A percentile compares a stretch with the other conserved stretches of the same genome.
These are phyloP conservation scores for Termitomyces sp. DNA, from an alignment of 768 basidiomycete species.

Conservation along the genomic window DNA sequence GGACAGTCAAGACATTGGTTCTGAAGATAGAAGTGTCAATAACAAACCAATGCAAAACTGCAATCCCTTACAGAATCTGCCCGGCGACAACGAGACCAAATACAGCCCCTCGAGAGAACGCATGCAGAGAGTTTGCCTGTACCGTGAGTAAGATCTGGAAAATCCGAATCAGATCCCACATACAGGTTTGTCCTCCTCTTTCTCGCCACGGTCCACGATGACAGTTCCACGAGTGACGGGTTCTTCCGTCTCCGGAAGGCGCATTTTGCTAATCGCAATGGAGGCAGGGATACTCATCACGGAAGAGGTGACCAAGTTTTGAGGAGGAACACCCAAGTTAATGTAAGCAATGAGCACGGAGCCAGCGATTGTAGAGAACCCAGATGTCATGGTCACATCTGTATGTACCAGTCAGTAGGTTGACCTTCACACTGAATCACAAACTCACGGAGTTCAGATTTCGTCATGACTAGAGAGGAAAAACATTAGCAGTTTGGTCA, in stretches of 20 bases:
- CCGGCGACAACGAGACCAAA: conserved; percentile 87
- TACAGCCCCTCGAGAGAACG: conserved; percentile 79
- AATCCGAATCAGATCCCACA: conserved; percentile 13
- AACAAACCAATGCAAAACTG: conserved; percentile 6
- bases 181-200: conserved; percentile 49
- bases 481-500: neutral
- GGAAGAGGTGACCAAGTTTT: conserved; percentile 81
- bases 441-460: conserved; percentile 66
- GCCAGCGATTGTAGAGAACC: conserved; percentile 91
- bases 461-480: conserved; percentile 56
- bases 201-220: conserved; percentile 73
- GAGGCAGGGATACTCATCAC: conserved; percentile 96
- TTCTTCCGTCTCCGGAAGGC: conserved; percentile 78
- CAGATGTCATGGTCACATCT: conserved; percentile 84
- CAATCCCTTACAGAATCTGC: conserved; percentile 66
- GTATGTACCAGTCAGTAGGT: neutral
- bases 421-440: neutral
- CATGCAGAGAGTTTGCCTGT: conserved; percentile 76
- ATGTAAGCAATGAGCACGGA: conserved; percentile 87
- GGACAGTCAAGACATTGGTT: conserved; percentile 79
- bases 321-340: conserved; percentile 66
- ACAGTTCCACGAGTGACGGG: conserved; percentile 82
- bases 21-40: conserved; percentile 26
- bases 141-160: neutral
- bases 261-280: conserved; percentile 87